Evolutionary conservation across 2,329 filamentous ascomycete species (phyloP).

Genomic region (Metarhizium robertsii): DNA sequence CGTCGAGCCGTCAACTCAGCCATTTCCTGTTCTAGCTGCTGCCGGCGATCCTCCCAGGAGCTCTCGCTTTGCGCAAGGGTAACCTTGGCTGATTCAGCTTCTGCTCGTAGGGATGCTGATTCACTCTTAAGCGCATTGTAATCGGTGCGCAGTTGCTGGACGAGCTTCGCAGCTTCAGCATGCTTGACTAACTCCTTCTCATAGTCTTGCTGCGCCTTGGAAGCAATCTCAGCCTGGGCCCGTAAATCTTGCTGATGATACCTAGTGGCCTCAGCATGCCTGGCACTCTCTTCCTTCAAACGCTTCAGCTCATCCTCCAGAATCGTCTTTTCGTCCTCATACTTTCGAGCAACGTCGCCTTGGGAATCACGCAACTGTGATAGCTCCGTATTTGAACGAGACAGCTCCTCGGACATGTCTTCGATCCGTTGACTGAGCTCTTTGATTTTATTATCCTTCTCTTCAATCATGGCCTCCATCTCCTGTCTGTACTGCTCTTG

Average conservation of each 20-base stretch:
- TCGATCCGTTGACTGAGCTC: constrained; percentile 78
- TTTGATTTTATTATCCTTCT: constrained; percentile 71
- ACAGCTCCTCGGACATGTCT: constrained; percentile 74
- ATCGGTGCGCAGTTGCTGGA: constrained; percentile 71
- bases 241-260: constrained; percentile 88
- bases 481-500: constrained; percentile 85
- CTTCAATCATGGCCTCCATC: constrained; percentile 62
- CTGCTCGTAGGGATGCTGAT: constrained; percentile 62
- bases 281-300: constrained; percentile 75
- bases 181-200: constrained; percentile 92
- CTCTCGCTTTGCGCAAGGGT: constrained; percentile 71
- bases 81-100: constrained; percentile 78
- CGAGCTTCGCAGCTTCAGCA: constrained; percentile 80
- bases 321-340: constrained; percentile 73
- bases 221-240: constrained; percentile 85
- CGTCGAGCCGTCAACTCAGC: constrained; percentile 67
- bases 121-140: constrained; percentile 76
- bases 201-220: constrained; percentile 89
- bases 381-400: constrained; percentile 72
- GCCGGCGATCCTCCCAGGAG: constrained; percentile 78
- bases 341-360: constrained; percentile 58
- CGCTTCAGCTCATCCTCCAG: constrained; percentile 72
- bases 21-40: constrained; percentile 76
- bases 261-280: constrained; percentile 68
- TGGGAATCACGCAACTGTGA: constrained; percentile 72